Evolutionary conservation across 768 basidiomycete species (phyloP).

Genomic region (Panellus pusillus): DNA sequence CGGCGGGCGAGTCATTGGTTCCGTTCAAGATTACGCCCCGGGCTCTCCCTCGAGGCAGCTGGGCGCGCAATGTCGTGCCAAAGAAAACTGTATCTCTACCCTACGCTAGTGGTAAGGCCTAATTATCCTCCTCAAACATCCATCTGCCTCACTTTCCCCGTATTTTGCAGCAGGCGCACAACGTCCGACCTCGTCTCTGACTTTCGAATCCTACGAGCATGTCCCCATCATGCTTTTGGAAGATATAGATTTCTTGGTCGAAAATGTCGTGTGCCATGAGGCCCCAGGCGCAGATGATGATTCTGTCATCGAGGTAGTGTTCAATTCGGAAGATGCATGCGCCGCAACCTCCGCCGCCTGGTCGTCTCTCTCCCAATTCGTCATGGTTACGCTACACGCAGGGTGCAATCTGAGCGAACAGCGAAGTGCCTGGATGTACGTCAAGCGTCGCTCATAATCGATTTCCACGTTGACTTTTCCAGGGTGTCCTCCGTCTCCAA

Average conservation of each 20-base stretch:
- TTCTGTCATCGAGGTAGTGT: neutral
- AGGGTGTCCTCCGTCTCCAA: neutral
- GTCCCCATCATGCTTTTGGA: slow-evolving; percentile 10
- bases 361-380: slow-evolving; percentile 6
- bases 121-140: neutral
- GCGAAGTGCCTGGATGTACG: slow-evolving; percentile 14
- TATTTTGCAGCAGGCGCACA: neutral
- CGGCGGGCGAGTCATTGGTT: neutral
- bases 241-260: slow-evolving; percentile 6
- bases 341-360: slow-evolving; percentile 1
- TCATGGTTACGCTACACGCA: slow-evolving; percentile 7
- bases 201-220: slow-evolving; percentile 5
- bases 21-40: slow-evolving; percentile 1
- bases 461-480: neutral
- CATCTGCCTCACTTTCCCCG: neutral
- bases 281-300: neutral
- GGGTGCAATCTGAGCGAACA: slow-evolving; percentile 13
- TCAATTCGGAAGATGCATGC: slow-evolving; percentile 7
- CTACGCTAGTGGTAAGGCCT: slow-evolving; percentile 3
- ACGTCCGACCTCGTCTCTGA: slow-evolving; percentile 3
- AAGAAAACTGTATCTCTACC: slow-evolving; percentile 2
- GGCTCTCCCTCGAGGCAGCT: slow-evolving; percentile 1
- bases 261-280: neutral
- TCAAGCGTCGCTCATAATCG: neutral
- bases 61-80: slow-evolving; percentile 11